These are phyloP conservation scores for Globisporangium canariense DNA, from an alignment of 352 stramenopile genomes.

Conservation along the genomic window DNA sequence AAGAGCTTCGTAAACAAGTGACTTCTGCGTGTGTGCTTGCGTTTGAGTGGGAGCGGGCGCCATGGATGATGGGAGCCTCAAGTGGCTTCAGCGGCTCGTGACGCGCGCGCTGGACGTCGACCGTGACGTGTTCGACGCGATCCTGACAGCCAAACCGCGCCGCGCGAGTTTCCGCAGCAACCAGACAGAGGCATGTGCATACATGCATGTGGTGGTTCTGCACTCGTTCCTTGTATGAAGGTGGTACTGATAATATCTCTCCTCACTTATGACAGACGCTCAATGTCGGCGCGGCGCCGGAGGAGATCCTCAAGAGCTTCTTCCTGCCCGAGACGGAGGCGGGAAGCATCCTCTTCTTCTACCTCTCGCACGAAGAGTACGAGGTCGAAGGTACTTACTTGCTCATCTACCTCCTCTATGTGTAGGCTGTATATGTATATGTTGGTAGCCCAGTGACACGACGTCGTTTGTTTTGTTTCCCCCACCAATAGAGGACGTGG, in stretches of 20 bases:
- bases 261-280: conserved; percentile 12
- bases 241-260: neutral
- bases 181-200: conserved; percentile 31
- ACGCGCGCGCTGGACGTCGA: conserved; percentile 59
- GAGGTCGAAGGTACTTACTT: conserved; percentile 49
- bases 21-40: neutral
- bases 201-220: neutral
- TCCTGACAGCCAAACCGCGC: conserved; percentile 33
- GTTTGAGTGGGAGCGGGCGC: neutral
- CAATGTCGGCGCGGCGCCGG: conserved; percentile 22
- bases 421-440: too few relatives aligned
- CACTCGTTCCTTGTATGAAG: neutral
- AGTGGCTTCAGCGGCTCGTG: conserved; percentile 68
- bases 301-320: conserved; percentile 49
- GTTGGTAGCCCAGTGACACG: too few relatives aligned
- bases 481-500: conserved; percentile 50
- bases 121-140: conserved; percentile 45
- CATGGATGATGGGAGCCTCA: conserved; percentile 52
- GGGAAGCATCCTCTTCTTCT: conserved; percentile 80
- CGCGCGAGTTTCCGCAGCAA: conserved; percentile 28
- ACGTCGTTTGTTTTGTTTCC: too few relatives aligned
- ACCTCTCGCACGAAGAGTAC: conserved; percentile 54
- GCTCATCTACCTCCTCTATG: too few relatives aligned
- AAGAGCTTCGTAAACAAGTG: neutral
- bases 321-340: conserved; percentile 50